These are phyloP conservation scores for Boletus reticulatus DNA, from an alignment of 768 basidiomycete species.

Conservation along the genomic window DNA sequence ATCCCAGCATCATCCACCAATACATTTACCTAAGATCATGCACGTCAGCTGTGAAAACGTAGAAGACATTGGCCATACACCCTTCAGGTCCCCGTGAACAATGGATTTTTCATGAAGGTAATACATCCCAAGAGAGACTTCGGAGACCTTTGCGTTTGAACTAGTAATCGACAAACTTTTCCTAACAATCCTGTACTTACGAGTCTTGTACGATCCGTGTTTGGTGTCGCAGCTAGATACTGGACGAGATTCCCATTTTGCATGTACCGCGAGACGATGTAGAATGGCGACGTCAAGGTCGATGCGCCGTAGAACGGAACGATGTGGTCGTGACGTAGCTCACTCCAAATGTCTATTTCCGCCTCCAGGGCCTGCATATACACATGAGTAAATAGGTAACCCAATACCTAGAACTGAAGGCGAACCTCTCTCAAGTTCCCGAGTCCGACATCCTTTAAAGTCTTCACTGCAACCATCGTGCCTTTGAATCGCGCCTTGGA, in stretches of 20 bases:
- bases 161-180: not conserved
- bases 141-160: constrained; percentile 1
- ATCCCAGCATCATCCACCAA: constrained; percentile 31
- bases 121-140: constrained; percentile 13
- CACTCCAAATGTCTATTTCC: constrained; percentile 13
- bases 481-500: not conserved
- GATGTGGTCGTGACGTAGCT: constrained; percentile 8
- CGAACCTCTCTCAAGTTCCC: not conserved
- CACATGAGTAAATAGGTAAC: not conserved
- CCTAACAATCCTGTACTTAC: not conserved
- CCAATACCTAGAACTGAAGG: not conserved
- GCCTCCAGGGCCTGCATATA: not conserved
- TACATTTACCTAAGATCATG: constrained; percentile 27
- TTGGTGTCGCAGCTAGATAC: not conserved
- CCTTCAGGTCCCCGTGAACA: constrained; percentile 32
- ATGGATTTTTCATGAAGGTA: constrained; percentile 19
- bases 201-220: not conserved
- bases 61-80: constrained; percentile 8
- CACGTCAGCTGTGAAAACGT: not conserved
- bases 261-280: constrained; percentile 11
- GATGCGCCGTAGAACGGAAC: constrained; percentile 14
- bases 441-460: not conserved
- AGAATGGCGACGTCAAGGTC: not conserved
- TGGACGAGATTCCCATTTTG: constrained; percentile 4
- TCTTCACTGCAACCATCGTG: constrained; percentile 5